These are phyloP conservation scores for Fusarium poae DNA, from an alignment of 2,329 filamentous ascomycete species.

Conservation along the genomic window DNA sequence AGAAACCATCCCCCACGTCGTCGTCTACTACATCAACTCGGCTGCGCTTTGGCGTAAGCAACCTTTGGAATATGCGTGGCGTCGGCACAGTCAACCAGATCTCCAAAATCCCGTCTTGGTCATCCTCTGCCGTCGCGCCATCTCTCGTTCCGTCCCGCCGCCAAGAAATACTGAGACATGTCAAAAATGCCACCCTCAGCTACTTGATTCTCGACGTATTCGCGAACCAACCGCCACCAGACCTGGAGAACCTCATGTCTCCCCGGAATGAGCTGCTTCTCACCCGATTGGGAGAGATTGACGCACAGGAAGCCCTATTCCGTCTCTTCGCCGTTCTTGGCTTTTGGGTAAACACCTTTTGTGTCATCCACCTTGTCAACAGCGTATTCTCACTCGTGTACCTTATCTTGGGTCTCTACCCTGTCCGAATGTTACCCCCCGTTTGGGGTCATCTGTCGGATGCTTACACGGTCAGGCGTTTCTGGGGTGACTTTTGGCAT, in stretches of 20 bases:
- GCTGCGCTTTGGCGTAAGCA: conserved; percentile 17
- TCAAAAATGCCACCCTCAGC: conserved; percentile 12
- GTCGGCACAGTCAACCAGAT: conserved; percentile 23
- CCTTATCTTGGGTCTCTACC: conserved; percentile 16
- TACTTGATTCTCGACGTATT: conserved; percentile 37
- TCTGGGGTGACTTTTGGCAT: conserved; percentile 42
- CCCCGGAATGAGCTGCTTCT: conserved; percentile 21
- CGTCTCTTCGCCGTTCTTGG: conserved; percentile 30
- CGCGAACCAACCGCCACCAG: conserved; percentile 22
- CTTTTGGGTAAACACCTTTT: conserved; percentile 43
- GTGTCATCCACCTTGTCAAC: conserved; percentile 39
- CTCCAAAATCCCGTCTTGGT: conserved; percentile 19
- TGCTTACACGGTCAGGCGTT: conserved; percentile 33
- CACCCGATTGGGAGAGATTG: conserved; percentile 12
- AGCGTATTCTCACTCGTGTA: conserved; percentile 22
- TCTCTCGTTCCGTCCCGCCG: conserved; percentile 16
- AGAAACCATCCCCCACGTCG: neutral
- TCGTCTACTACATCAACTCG: neutral
- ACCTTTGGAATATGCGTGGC: conserved; percentile 40
- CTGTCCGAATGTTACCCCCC: conserved; percentile 33
- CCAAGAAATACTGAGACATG: conserved; percentile 23
- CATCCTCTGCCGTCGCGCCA: neutral
- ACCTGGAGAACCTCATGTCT: conserved; percentile 30
- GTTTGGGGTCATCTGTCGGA: conserved; percentile 35
- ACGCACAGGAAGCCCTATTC: conserved; percentile 20